phyloP scores from a whole-genome alignment of 441 rosid species.

The Erysimum cheiri region DNA sequence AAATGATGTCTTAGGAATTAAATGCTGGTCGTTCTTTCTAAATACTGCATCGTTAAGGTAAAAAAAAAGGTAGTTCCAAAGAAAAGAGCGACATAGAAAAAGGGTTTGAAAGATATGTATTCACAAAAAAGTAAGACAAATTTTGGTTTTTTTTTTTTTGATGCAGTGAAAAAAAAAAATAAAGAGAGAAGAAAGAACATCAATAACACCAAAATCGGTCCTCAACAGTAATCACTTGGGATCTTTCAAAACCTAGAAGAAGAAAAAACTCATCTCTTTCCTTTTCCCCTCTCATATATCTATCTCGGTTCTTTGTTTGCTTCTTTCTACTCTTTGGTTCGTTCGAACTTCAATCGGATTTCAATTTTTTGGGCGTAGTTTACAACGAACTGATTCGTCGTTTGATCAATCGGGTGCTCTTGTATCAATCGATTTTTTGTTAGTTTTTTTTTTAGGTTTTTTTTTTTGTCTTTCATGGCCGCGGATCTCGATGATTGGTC shows the following conservation, averaged over 20 bases:
- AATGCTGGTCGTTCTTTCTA: conserved; percentile 27
- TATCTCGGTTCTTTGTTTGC: conserved; percentile 21
- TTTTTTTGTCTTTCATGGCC: conserved; percentile 56
- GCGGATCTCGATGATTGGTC: conserved; percentile 68
- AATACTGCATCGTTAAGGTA: conserved; percentile 31
- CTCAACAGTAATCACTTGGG: conserved; percentile 45
- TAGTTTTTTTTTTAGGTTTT: conserved; percentile 22
- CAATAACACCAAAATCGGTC: conserved; percentile 29
- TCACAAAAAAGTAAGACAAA: conserved; percentile 3
- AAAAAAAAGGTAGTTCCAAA: not conserved
- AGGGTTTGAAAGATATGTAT: conserved; percentile 17
- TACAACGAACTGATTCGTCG: conserved; percentile 32
- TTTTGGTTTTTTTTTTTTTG: not conserved
- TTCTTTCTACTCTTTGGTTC: conserved; percentile 11
- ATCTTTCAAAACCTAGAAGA: conserved; percentile 37
- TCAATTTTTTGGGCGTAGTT: conserved; percentile 27
- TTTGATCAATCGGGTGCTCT: conserved; percentile 21
- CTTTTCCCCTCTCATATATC: not conserved
- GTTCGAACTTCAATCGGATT: conserved; percentile 32
- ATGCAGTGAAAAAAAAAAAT: conserved; percentile 1
- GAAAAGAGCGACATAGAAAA: conserved; percentile 9
- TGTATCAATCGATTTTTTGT: conserved; percentile 22
- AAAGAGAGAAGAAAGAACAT: conserved; percentile 24
- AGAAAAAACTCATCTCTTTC: conserved; percentile 23
- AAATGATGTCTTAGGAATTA: conserved; percentile 28